Conservation (phyloP, 306 rosid genomes). For the Myrica gale region DNA sequence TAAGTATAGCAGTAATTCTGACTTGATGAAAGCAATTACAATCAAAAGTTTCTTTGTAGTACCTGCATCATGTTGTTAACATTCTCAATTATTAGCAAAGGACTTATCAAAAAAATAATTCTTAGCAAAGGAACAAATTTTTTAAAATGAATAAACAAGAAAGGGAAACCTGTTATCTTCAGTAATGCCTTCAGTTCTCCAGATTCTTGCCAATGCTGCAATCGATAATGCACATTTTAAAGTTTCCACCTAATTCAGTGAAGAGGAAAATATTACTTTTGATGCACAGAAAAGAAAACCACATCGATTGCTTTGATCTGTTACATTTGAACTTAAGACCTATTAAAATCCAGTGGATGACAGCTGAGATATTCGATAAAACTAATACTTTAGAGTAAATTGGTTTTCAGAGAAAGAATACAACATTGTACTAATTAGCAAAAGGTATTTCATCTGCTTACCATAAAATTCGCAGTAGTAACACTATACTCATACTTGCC, state of each 20-base stretch:
- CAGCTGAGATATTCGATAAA: neutral
- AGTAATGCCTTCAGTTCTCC: conserved; percentile 79
- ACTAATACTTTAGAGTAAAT: neutral
- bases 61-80: neutral
- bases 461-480: conserved; percentile 91
- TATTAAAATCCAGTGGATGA: too few species aligned
- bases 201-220: conserved; percentile 56
- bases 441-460: conserved; percentile 9
- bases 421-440: too few species aligned
- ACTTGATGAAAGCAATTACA: neutral
- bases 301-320: neutral
- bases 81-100: too few species aligned
- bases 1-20: neutral
- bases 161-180: conserved; percentile 72
- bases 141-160: neutral
- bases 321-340: neutral
- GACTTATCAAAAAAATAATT: too few species aligned
- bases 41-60: neutral
- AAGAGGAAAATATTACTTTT: neutral
- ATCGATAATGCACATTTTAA: conserved; percentile 89
- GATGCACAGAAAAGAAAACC: neutral
- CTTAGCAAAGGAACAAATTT: too few species aligned
- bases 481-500: conserved; percentile 97
- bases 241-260: conserved; percentile 68
- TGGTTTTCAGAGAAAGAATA: neutral